A percentile compares a stretch with the other conserved stretches of the same genome.
Evolutionary conservation across 345 rosid genomes (phyloP).

Genomic region (Anastatica hierochuntica): DNA sequence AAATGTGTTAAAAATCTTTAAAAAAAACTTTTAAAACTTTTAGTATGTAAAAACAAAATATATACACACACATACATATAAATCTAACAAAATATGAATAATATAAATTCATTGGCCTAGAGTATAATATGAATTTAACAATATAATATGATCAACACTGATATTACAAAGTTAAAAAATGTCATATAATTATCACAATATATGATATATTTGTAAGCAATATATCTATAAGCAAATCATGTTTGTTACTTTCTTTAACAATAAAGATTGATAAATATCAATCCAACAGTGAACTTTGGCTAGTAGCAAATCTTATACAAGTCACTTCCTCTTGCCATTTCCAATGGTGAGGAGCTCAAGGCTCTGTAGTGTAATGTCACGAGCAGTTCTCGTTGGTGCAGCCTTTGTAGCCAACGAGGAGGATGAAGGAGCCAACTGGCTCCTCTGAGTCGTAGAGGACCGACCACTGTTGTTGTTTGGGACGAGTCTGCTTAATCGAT

Average conservation of each 20-base stretch:
- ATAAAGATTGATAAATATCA: neutral
- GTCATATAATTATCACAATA: constrained; percentile 1
- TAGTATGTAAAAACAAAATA: too few species aligned
- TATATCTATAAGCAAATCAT: constrained; percentile 6
- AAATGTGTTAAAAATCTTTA: too few species aligned
- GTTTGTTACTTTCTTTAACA: neutral
- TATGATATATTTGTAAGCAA: too few species aligned
- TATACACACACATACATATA: too few species aligned
- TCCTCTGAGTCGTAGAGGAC: constrained; percentile 53
- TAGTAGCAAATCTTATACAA: neutral
- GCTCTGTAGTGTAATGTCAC: constrained; percentile 33
- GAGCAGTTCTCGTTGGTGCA: constrained; percentile 37
- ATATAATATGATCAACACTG: neutral
- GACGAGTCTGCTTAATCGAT: constrained; percentile 42
- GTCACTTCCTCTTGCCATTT: constrained; percentile 26
- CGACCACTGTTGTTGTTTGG: constrained; percentile 56
- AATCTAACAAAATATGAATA: too few species aligned
- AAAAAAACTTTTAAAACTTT: too few species aligned
- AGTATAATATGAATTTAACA: too few species aligned
- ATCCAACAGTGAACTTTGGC: neutral
- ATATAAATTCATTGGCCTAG: too few species aligned
- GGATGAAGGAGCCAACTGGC: constrained; percentile 47
- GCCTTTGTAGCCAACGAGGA: constrained; percentile 50
- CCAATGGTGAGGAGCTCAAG: constrained; percentile 68
- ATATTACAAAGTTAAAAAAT: neutral